phyloP scores from a whole-genome alignment of 2,329 filamentous ascomycete species.

The Gyromitra esculenta region DNA sequence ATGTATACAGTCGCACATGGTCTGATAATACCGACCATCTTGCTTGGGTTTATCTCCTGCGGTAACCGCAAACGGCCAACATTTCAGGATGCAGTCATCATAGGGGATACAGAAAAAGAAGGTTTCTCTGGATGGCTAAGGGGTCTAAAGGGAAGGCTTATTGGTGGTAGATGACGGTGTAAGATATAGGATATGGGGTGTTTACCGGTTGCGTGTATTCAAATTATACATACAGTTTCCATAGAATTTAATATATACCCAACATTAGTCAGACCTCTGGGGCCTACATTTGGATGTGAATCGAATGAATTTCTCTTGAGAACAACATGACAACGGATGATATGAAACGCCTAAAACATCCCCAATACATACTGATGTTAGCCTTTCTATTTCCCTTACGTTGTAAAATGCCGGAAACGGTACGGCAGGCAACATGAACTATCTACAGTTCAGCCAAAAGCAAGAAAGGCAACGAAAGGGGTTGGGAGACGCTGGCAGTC shows the following conservation, averaged over 20 bases:
- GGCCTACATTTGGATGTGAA: neutral
- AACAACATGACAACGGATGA: neutral
- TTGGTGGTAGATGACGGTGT: neutral
- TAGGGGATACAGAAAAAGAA: conserved; percentile 63
- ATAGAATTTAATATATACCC: neutral
- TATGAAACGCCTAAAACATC: neutral
- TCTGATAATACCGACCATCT: conserved; percentile 47
- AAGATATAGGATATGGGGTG: neutral
- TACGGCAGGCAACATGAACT: no score
- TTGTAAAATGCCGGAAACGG: neutral
- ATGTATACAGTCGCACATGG: conserved; percentile 45
- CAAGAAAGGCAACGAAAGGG: no score
- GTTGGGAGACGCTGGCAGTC: no score
- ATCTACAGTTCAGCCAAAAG: no score
- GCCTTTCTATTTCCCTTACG: neutral
- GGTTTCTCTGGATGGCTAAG: conserved; percentile 15
- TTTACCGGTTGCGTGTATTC: neutral
- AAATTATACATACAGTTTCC: conserved; percentile 3
- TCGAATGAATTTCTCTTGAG: neutral
- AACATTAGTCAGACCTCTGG: neutral
- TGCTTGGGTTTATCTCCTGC: conserved; percentile 35
- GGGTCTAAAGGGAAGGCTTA: conserved; percentile 28
- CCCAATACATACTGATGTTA: neutral
- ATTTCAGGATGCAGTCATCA: conserved; percentile 64
- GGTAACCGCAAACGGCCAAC: conserved; percentile 32